phyloP scores from a whole-genome alignment of 495 filamentous ascomycete genomes.

The Xanthoparmelia taractica region DNA sequence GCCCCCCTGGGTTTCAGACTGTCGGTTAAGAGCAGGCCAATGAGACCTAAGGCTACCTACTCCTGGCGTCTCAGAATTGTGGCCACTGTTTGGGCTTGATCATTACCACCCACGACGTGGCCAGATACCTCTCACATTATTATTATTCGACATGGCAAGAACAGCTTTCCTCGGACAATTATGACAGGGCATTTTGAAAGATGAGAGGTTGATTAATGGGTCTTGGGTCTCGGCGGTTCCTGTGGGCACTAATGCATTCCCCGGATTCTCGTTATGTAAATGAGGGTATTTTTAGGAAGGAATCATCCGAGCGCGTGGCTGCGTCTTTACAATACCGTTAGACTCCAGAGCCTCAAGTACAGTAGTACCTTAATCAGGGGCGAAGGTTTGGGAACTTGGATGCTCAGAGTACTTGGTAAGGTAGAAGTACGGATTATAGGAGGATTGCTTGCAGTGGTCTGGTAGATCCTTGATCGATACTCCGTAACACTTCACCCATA shows the following conservation, averaged over 20 bases:
- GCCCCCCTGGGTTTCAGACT: not conserved
- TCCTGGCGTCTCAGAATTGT: not conserved
- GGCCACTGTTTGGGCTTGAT: conserved; percentile 1
- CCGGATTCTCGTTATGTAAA: not conserved
- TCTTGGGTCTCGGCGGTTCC: not conserved
- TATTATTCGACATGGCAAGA: not conserved
- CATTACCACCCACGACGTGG: not conserved
- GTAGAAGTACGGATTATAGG: no score
- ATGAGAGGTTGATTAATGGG: not conserved
- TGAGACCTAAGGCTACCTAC: not conserved
- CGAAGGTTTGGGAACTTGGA: no score
- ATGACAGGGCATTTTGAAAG: not conserved
- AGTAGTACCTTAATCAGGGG: no score
- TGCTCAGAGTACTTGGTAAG: no score
- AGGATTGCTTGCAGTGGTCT: no score
- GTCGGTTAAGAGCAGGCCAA: not conserved
- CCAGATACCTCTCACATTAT: not conserved
- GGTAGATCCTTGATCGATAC: not conserved
- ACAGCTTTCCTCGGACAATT: not conserved
- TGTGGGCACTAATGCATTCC: conserved; percentile 2
- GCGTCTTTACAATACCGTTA: no score
- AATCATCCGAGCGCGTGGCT: conserved; percentile 2
- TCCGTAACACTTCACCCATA: no score
- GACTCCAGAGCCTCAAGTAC: no score
- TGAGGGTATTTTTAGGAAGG: not conserved